Base-by-base conservation (phyloP, 2,329 filamentous ascomycete genomes). In the Fusarium subglutinans region DNA sequence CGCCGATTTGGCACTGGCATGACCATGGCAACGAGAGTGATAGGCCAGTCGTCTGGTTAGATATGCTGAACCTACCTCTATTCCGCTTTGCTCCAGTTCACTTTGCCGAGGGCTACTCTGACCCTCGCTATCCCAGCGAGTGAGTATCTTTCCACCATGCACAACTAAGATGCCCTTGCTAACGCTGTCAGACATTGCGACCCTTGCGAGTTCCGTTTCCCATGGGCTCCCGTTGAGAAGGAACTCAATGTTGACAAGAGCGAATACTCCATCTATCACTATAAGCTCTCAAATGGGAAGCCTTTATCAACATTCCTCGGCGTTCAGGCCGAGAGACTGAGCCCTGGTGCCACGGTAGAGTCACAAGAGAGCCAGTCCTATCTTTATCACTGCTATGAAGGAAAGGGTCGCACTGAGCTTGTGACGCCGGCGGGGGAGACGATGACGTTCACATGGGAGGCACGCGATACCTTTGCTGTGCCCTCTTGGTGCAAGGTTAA, bases 1-100 rank as follows among this genome's bases (percentile, higher is more conserved):
- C 89, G 0, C 89, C 88, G 0, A 86, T 84, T 0, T 90, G 88
- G 88, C 86, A 89, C 75, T 90, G 87, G 84, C 88, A 90, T 68
- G 89, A 90, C 67, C 88, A 90, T 64, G 89, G 89, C 7, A 90
- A 90, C 54, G 87, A 90, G 64, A 86, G 87, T 14, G 81, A 82
- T 2, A 82, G 82, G 3, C 87, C 87, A 0, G 86, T 90, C 77
- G 86, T 90, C 35, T 90, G 89, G 89, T 81, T 90, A 3, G 89
- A 90, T 74, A 87, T 85, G 8, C 77, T 90, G 3, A 87, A 90
- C 78, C 76, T 90, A 4, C 88, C 88, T 0, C 79, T 84, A 7
- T 90, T 88, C 75, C 80, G 81, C 2, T 85, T 86, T 68, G 84
- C 86, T 6, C 86, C 86, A 0, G 86, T 88, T 2, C 85, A 90